phyloP scores from a whole-genome alignment of 2,329 filamentous ascomycete genomes.

The Ilyonectria sp. region DNA sequence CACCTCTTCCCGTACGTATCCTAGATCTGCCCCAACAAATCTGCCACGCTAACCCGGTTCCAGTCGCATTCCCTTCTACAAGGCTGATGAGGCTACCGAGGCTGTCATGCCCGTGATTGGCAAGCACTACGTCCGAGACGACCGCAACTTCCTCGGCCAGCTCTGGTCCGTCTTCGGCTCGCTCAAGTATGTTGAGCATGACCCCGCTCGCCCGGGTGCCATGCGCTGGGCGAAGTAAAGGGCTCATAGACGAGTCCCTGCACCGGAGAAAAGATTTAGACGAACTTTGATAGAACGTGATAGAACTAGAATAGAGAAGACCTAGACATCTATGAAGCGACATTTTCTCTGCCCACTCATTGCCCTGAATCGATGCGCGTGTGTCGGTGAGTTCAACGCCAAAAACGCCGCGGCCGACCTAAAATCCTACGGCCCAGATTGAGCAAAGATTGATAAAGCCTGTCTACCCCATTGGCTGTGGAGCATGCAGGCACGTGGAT shows the following conservation, averaged over 20 bases:
- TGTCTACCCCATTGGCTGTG: background rate
- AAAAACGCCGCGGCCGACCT: background rate
- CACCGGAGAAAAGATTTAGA: constrained; percentile 26
- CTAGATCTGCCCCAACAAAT: background rate
- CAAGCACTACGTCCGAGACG: constrained; percentile 80
- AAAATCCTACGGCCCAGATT: background rate
- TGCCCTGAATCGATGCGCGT: background rate
- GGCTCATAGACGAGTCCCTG: background rate
- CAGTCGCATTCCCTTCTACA: constrained; percentile 58
- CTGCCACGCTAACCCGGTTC: background rate
- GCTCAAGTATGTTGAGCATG: constrained; percentile 51
- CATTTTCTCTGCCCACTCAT: background rate
- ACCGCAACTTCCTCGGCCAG: constrained; percentile 49
- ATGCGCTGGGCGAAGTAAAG: constrained; percentile 48
- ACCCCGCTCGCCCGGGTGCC: constrained; percentile 42
- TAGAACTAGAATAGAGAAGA: constrained; percentile 5
- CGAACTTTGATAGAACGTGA: constrained; percentile 12
- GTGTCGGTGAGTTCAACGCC: background rate
- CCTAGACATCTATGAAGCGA: background rate
- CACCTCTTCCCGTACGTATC: constrained; percentile 64
- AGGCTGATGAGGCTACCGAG: constrained; percentile 67
- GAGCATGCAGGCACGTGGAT: background rate
- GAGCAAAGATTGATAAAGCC: background rate
- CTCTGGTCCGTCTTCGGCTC: constrained; percentile 48
- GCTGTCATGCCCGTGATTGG: constrained; percentile 93